Percentiles rank a stretch among this genome's conserved stretches.
Conservation (phyloP, 2,329 filamentous ascomycete species). For the Neopestalotiopsis sp. region DNA sequence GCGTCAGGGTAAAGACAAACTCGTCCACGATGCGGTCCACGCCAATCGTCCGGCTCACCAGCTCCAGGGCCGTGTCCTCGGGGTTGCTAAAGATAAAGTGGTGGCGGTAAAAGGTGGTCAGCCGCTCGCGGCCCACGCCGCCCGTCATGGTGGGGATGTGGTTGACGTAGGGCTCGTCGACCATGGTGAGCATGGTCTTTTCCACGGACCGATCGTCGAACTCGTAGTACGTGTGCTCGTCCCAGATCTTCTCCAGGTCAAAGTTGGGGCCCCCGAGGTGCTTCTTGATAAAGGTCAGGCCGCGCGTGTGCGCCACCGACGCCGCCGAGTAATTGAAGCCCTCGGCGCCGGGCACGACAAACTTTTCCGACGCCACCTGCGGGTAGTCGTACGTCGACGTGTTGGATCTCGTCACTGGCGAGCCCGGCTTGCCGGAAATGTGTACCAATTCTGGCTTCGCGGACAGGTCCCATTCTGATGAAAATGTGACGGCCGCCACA, state of each 20-base stretch:
- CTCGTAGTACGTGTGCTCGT: constrained; percentile 76
- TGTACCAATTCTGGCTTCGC: constrained; percentile 34
- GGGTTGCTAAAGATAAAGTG: constrained; percentile 81
- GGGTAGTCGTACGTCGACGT: constrained; percentile 47
- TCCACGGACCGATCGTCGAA: constrained; percentile 73
- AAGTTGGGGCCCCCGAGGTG: constrained; percentile 69
- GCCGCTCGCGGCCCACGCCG: constrained; percentile 67
- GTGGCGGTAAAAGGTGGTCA: constrained; percentile 73
- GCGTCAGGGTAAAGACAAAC: constrained; percentile 70
- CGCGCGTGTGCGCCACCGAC: constrained; percentile 69
- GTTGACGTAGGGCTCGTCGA: constrained; percentile 79
- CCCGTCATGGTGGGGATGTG: constrained; percentile 76
- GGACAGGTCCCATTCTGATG: constrained; percentile 29
- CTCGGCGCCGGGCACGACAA: constrained; percentile 51
- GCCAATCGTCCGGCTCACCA: constrained; percentile 74
- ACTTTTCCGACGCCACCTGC: constrained; percentile 50
- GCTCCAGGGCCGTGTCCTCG: constrained; percentile 68
- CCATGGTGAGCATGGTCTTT: constrained; percentile 83
- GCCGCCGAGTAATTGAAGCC: constrained; percentile 61
- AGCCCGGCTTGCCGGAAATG: constrained; percentile 29
- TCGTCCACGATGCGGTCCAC: constrained; percentile 76
- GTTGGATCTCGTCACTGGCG: constrained; percentile 23
- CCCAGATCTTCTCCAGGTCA: constrained; percentile 79
- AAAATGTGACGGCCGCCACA: constrained; percentile 40
- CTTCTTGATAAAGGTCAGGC: constrained; percentile 68